Evolutionary conservation across 1,284 basidiomycete species (phyloP), one percentile per base, ranked within the genome.

Genomic region (Ustilago shanxiensis): DNA sequence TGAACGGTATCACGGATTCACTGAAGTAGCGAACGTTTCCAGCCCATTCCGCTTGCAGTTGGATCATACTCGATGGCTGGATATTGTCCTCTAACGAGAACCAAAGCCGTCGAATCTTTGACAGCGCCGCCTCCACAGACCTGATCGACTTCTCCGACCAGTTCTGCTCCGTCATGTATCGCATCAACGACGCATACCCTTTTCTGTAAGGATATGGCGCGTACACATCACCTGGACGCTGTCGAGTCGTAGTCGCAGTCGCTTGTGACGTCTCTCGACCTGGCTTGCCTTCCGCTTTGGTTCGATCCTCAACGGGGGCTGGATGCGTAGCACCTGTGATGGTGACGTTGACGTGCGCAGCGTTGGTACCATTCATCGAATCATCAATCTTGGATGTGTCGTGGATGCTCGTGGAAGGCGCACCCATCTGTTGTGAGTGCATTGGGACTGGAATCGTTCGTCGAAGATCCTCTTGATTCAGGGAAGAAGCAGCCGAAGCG

Each of bases 11-110:
- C 58, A 77, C 74, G 28, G 70, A 72, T 28, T 77, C 74, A 44
- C 62, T 61, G 45, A 54, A 77, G 39, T 77, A 77, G 13, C 70
- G 66, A 11, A 77, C 70, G 39, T 77, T 77, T 2, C 74, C 74
- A 16, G 74, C 74, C 74, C 74, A 77, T n/a, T 77, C 74, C 3
- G 74, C 74, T 45, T 77, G 74, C 39, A 77, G 45, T 59, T 73
- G 74, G 47, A 77, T 73, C 70, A 77, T 54, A 60, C 66, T 69
- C 44, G 70, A 77, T 2, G 74, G 74, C 50, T 77, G 74, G 50
- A 77, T 69, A 62, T 77, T 77, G 60, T 77, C 74, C 26, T 77
- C 74, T 37, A 77, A 54, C 44, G 74, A 69, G 63, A 72, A 77
- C 74, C 74, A 77, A 11, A 77, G 63, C n/a, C 63, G 59, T n/a